Conservation (phyloP, 2,329 filamentous ascomycete genomes). For the Pyricularia grisea region DNA sequence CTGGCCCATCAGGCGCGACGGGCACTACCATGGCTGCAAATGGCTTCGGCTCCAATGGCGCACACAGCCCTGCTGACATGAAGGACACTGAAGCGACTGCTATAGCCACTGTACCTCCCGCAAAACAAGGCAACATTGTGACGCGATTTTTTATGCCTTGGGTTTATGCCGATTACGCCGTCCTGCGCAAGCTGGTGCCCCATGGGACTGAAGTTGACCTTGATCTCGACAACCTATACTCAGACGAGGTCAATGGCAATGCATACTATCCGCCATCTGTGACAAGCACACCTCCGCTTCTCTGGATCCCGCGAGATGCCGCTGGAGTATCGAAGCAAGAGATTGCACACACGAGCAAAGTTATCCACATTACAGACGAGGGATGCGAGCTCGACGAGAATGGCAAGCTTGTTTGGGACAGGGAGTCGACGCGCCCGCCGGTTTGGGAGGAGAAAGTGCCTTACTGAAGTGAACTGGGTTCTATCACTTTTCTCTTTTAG, state of each 20-base stretch:
- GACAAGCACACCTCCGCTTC: slow-evolving; percentile 48
- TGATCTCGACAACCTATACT: slow-evolving; percentile 45
- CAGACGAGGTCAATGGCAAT: slow-evolving; percentile 49
- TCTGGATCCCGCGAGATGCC: slow-evolving; percentile 79
- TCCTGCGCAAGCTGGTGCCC: slow-evolving; percentile 62
- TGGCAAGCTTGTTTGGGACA: slow-evolving; percentile 34
- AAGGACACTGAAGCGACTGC: slow-evolving; percentile 17
- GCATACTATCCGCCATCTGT: slow-evolving; percentile 71
- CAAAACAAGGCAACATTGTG: slow-evolving; percentile 47
- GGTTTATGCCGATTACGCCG: slow-evolving; percentile 62
- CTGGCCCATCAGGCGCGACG: slow-evolving; percentile 6
- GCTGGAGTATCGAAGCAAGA: slow-evolving; percentile 71
- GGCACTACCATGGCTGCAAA: slow-evolving; percentile 13
- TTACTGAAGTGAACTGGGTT: slow-evolving; percentile 13
- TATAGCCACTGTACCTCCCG: neutral
- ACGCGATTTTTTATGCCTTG: slow-evolving; percentile 69
- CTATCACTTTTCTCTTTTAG: neutral
- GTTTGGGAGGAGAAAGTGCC: slow-evolving; percentile 25
- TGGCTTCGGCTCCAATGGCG: slow-evolving; percentile 1
- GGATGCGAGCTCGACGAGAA: slow-evolving; percentile 63
- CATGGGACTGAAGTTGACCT: slow-evolving; percentile 34
- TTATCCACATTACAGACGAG: slow-evolving; percentile 74
- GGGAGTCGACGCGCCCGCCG: slow-evolving; percentile 21
- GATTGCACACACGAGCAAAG: slow-evolving; percentile 58
- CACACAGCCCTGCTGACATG: slow-evolving; percentile 7